Base-by-base conservation (phyloP, 768 basidiomycete genomes). In the Termitomyces sp. region DNA sequence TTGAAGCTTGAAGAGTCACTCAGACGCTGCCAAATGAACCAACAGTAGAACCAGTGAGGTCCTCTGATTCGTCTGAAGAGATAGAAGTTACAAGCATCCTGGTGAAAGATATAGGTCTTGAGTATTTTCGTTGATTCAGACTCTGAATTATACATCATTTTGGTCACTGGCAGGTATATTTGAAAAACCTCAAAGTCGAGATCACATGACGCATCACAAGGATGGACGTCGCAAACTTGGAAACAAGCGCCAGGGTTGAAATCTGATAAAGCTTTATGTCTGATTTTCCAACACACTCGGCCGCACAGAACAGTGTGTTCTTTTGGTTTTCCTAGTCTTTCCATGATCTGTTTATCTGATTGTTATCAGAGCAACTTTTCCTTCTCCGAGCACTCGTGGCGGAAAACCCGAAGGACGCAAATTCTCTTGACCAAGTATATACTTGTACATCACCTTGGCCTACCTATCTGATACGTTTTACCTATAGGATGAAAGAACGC, bases 401-500 rank as follows among this genome's bases (percentile, higher is more conserved):
- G 20, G 84, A 90, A 67, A 80, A 90, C 65, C 75, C 85, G 13
- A 77, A 77, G 53, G 75, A 81, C 43, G 73, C 90, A 27, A 81
- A 90, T 67, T 74, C 84, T 3, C 64, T 75, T 0, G 91, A 93
- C 69, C 76, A 68, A 63, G 90, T 92, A 72, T 52, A 75, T 59
- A 18, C 0, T 13, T 22, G 47, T 29, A 32, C 14, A 3, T 37
- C 52, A 46, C 14, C n/a, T 37, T 42, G 14, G 29, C 10, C 22
- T 37, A 5, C 16, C 43, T 43, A 18, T 27, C 29, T 44, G 16
- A 60, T 57, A 7, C 37, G 16, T 10, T 18, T 14, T 41, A 16
- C 56, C 27, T 43, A 53, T 58, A 92, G 90, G 91, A 94, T 68
- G 86, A 79, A 39, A 78, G 92, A 34, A 90, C 92, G 0, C 81